A percentile compares a stretch with the other conserved stretches of the same genome.
phyloP scores from a whole-genome alignment of 192 early-diverging fungal genomes.

The Coemansia sp. region DNA sequence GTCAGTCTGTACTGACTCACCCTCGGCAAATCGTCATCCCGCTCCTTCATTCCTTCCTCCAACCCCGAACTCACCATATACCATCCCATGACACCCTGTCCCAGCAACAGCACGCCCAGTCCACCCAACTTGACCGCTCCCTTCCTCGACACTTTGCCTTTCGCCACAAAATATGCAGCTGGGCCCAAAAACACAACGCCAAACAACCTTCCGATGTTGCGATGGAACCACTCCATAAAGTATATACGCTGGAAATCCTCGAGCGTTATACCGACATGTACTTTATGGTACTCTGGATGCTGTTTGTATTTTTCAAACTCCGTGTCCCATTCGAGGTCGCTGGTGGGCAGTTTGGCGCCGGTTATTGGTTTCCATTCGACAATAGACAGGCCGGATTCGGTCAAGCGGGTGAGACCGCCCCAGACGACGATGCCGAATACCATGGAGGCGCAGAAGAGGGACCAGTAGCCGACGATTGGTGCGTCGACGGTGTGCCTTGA shows the following conservation, averaged over 20 bases:
- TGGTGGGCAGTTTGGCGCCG: conserved; percentile 87
- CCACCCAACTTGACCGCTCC: conserved; percentile 63
- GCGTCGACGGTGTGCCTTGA: conserved; percentile 34
- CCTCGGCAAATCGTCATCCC: conserved; percentile 78
- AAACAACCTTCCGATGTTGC: conserved; percentile 92
- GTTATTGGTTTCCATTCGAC: conserved; percentile 95
- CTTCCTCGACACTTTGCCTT: conserved; percentile 71
- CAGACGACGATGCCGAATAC: conserved; percentile 92
- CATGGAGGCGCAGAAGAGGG: conserved; percentile 80
- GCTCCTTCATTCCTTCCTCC: conserved; percentile 72
- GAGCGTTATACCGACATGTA: conserved; percentile 85
- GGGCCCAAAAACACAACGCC: conserved; percentile 85
- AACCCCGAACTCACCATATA: conserved; percentile 97
- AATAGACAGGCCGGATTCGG: conserved; percentile 96
- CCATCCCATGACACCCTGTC: conserved; percentile 94
- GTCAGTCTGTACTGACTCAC: conserved; percentile 94
- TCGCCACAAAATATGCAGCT: conserved; percentile 78
- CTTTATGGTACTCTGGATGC: conserved; percentile 95
- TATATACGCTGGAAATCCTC: conserved; percentile 96
- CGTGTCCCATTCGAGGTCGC: conserved; percentile 80
- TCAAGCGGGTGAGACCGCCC: conserved; percentile 93
- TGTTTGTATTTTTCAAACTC: conserved; percentile 99
- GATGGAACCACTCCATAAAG: conserved; percentile 97
- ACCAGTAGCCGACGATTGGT: conserved; percentile 90
- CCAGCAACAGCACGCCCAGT: conserved; percentile 66